Percentiles rank a stretch among this genome's conserved stretches.
phyloP scores from a whole-genome alignment of 2,329 filamentous ascomycete species.

The Trichophaea hybrida region DNA sequence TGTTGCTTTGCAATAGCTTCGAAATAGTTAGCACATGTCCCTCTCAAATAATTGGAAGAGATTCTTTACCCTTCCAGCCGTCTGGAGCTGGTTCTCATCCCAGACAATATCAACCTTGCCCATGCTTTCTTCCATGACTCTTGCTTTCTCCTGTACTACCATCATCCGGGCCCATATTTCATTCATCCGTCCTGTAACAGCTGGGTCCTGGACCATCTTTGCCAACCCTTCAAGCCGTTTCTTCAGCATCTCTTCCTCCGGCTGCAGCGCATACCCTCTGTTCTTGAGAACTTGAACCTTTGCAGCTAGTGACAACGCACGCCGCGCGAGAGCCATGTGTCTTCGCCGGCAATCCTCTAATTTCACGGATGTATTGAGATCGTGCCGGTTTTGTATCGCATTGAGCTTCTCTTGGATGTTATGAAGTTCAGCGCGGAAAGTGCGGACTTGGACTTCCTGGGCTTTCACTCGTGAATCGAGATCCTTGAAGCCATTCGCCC shows the following conservation, averaged over 20 bases:
- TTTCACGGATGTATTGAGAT: conserved; percentile 60
- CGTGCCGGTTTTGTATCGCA: conserved; percentile 59
- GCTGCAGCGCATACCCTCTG: conserved; percentile 64
- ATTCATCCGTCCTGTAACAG: conserved; percentile 59
- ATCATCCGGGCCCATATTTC: conserved; percentile 77
- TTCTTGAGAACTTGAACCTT: conserved; percentile 71
- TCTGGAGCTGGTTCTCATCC: conserved; percentile 62
- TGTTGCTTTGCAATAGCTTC: conserved; percentile 26
- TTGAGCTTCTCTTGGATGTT: conserved; percentile 64
- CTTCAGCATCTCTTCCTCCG: conserved; percentile 64
- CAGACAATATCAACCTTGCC: conserved; percentile 63
- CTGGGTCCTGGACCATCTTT: conserved; percentile 56
- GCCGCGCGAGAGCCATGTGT: conserved; percentile 57
- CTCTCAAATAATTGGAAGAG: conserved; percentile 1
- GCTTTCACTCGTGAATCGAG: conserved; percentile 57
- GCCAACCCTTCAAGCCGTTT: conserved; percentile 56
- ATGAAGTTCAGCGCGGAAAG: conserved; percentile 59
- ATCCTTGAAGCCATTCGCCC: conserved; percentile 58
- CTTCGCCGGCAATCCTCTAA: conserved; percentile 57
- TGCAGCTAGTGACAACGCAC: conserved; percentile 59
- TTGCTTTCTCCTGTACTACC: conserved; percentile 56
- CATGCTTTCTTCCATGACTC: conserved; percentile 57
- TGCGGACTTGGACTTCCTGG: conserved; percentile 53
- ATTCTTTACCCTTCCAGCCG: conserved; percentile 18
- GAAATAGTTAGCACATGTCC: conserved; percentile 15